phyloP scores from a whole-genome alignment of 108 stramenopile species.

The Skeletonema tropicum region DNA sequence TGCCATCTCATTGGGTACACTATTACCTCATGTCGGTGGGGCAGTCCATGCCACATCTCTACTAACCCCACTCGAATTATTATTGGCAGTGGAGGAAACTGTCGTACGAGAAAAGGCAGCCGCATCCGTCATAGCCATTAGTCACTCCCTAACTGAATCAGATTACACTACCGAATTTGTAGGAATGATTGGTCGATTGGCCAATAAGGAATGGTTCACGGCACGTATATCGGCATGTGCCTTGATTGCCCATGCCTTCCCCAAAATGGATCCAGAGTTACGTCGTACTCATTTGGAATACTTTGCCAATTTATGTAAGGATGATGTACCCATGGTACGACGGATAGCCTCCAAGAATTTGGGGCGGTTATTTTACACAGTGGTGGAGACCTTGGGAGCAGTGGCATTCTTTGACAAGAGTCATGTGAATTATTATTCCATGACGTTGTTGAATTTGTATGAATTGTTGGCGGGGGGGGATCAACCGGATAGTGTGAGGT shows the following conservation, averaged over 20 bases:
- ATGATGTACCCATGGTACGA: slow-evolving; percentile 97
- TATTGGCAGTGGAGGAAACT: slow-evolving; percentile 88
- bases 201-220: slow-evolving; percentile 97
- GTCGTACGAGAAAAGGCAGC: slow-evolving; percentile 82
- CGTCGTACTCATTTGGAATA: slow-evolving; percentile 53
- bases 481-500: slow-evolving; percentile 94
- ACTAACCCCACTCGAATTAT: slow-evolving; percentile 87
- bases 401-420: slow-evolving; percentile 31
- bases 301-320: slow-evolving; percentile 82
- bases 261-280: slow-evolving; percentile 27
- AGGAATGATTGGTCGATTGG: slow-evolving; percentile 83
- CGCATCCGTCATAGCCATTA: slow-evolving; percentile 49
- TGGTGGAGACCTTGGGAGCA: slow-evolving; percentile 41
- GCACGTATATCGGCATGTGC: slow-evolving; percentile 91
- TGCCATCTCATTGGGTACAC: slow-evolving; percentile 65
- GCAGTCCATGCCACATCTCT: slow-evolving; percentile 57
- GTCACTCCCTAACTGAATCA: slow-evolving; percentile 56
- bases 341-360: slow-evolving; percentile 86
- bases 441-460: slow-evolving; percentile 72
- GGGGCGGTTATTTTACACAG: slow-evolving; percentile 69
- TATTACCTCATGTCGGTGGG: slow-evolving; percentile 77
- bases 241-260: slow-evolving; percentile 79
- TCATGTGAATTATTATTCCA: slow-evolving; percentile 42
- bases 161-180: slow-evolving; percentile 69
- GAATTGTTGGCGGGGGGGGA: slow-evolving; percentile 88